Conservation (phyloP, 352 stramenopile species). For the Globisporangium viniferum region DNA sequence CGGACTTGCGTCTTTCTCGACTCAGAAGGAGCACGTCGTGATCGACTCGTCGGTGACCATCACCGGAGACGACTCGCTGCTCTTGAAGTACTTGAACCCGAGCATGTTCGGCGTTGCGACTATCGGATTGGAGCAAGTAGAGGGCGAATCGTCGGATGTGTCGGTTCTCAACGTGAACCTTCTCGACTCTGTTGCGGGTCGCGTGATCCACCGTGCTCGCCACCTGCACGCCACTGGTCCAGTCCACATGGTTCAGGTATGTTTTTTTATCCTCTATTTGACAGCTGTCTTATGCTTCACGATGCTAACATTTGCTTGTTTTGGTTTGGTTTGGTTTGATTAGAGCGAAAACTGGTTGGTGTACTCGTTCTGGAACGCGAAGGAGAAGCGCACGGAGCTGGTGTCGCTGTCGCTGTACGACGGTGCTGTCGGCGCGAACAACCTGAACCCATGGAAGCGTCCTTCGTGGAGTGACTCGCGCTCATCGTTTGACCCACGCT, state of each 20-base stretch:
- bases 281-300: constrained; percentile 4
- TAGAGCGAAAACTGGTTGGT: constrained; percentile 96
- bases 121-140: constrained; percentile 45
- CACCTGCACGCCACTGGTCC: constrained; percentile 74
- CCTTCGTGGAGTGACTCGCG: constrained; percentile 88
- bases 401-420: constrained; percentile 92
- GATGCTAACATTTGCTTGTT: constrained; percentile 1
- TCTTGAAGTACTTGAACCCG: constrained; percentile 98
- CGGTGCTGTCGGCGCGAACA: constrained; percentile 94
- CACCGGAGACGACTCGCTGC: constrained; percentile 93
- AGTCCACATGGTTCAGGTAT: constrained; percentile 70
- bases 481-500: constrained; percentile 89
- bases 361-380: constrained; percentile 95
- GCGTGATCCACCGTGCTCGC: constrained; percentile 90
- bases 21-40: constrained; percentile 56
- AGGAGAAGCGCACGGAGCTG: constrained; percentile 81
- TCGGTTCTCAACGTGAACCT: constrained; percentile 87
- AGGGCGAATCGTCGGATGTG: constrained; percentile 28
- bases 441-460: constrained; percentile 92
- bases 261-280: background rate
- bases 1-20: constrained; percentile 48
- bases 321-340: background rate
- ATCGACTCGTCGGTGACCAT: constrained; percentile 81
- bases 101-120: constrained; percentile 93
- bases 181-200: constrained; percentile 93